Base-by-base conservation (phyloP, 495 filamentous ascomycete species). In the Apiosordaria backusii region DNA sequence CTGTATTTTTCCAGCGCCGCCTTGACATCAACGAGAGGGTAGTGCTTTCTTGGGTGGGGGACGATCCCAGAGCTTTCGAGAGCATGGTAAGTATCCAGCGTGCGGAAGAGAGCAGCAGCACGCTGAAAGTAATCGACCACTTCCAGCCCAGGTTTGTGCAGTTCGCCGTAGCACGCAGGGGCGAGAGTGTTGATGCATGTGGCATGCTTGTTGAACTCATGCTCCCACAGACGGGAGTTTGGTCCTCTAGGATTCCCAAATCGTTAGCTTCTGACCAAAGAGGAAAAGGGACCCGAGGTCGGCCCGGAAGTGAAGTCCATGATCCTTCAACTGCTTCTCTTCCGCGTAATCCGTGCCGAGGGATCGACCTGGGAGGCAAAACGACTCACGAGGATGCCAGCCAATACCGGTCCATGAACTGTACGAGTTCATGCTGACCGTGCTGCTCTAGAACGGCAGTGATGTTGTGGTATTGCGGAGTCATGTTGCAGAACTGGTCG, bases 171-270 rank as follows among this genome's bases (percentile, higher is more conserved):
- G 80, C 93, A 97, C 57, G 77, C 76, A 0, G 92, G 84, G 15
- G 88, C 83, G 1, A 96, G 81, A 0, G 89, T 91, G 72, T 85
- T 86, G 70, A 91, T 84, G 77, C 89, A 91, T 1, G 88, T 89
- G 16, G 84, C 92, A 71, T 97, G 93, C 72, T 95, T 96, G 71
- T 85, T 87, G 90, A 89, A 97, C 72, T 96, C 92, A 70, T 96
- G 92, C 70, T 90, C 78, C 92, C 92, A 96, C 61, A 96, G 82
- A 25, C 81, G 77, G 59, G 87, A 82, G 69, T 90, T 89, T 57
- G 87, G 80, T 27, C 91, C 81, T 55, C 75, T 75, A 64, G 27
- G 13, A 13, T 45, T 13, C n/a, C n/a, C 35, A 7, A 45, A 45
- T 1, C 35, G 35, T 45, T 45, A 45, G 13, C 35, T 45, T 13